Evolutionary conservation across 2,329 filamentous ascomycete genomes (phyloP), one percentile per base, ranked within the genome.

Genomic region (Boeremia lycopersici): DNA sequence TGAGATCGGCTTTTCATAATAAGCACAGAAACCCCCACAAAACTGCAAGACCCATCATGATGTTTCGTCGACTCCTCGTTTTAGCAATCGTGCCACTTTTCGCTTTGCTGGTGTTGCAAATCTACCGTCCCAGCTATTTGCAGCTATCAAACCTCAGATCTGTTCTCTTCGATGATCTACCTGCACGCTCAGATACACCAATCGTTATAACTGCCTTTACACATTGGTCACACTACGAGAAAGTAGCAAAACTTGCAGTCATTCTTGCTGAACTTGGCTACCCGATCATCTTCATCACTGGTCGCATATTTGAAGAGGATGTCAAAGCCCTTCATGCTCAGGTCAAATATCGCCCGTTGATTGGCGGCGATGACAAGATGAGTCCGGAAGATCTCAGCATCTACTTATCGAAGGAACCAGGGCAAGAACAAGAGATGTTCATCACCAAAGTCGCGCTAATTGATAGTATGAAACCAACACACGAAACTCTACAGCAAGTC

Each of bases 361-460:
- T 42, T 19, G 40, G 26, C 19, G 40, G 40, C n/a, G n/a, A 30
- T 11, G 40, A 42, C n/a, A 42, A 42, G 40, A 42, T 42, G 40
- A 42, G 26, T n/a, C 5, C 26, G 10, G 40, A 42, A 17, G 40
- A 42, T 5, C 19, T 10, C 28, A 19, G 9, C n/a, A 30, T 28
- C 26, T 42, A 44, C 17, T 12, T 9, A 10, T 44, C 41, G 6
- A 44, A 33, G 41, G 12, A 17, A 10, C 41, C 41, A 13, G 41
- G 41, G 7, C 17, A 34, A 10, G 29, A 44, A 12, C 29, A 13
- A 26, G 29, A 34, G 13, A 12, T 44, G 12, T 34, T 44, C 30
- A 44, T 44, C 19, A 34, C n/a, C 7, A 44, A 31, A 17, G 30
- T 34, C n/a, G 29, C 41, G 6, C 17, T 44, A 2, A 26, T 44